Evolutionary conservation across 805 yeast genomes (phyloP), one percentile per base, ranked within the genome.

Genomic region (Nakazawaea anatomiae): DNA sequence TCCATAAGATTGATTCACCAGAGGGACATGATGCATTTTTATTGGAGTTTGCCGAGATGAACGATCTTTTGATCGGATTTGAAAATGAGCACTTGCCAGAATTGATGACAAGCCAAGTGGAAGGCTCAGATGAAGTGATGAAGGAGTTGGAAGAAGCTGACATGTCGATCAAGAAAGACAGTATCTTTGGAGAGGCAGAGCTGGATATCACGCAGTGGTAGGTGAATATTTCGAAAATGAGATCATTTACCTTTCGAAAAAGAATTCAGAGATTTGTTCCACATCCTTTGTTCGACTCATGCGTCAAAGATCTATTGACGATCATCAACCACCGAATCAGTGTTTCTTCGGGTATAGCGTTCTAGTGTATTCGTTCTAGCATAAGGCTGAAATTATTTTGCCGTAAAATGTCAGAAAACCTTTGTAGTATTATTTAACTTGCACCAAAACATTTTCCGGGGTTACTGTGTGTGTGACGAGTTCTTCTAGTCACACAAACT

Each of bases 21-120:
- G 99, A 94, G 60, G 99, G 99, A 14, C 99, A 94, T 63, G 99
- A 94, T 71, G 99, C 98, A 2, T 94, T 94, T 63, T 70, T 94
- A 54, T 73, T 94, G 45, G 99, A 94, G 66, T 94, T 94, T 66
- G 85, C 81, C 46, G 80, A 82, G 47, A 89, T 94, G 52, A 88
- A 94, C 64, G 73, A 77, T 38, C 72, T 85, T 56, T 82, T 95
- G 48, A 68, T 79, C 42, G 79, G 78, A 3, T 94, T 92, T 66
- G 74, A 92, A 60, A 69, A 67, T 28, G 66, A 70, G 40, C 72
- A 82, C 51, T 68, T 85, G 50, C 75, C 83, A 1, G 87, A 82
- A 31, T 73, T 85, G 53, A 83, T 81, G 74, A 72, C 66, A 9
- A 66, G 71, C 3, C 68, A 74, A 28, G 69, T 69, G 58, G 73